Percentiles rank a stretch among this genome's conserved stretches.
phyloP scores from a whole-genome alignment of 2,329 filamentous ascomycete species.

The Cercospora zeae-maydis region DNA sequence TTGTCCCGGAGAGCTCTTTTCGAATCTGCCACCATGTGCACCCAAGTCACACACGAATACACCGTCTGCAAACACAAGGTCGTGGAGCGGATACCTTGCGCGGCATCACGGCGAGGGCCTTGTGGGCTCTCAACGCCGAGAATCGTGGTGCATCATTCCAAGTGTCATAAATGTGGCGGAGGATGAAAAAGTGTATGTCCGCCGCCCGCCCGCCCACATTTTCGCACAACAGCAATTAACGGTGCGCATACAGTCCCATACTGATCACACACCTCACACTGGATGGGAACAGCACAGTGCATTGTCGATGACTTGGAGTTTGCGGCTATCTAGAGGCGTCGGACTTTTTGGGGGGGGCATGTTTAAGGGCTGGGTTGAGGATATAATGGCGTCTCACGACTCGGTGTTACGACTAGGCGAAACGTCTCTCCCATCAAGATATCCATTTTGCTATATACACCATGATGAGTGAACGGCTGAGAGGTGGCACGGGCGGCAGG shows the following conservation, averaged over 20 bases:
- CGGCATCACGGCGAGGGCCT: constrained; percentile 43
- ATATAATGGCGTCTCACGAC: constrained; percentile 21
- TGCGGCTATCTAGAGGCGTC: neutral
- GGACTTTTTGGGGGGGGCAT: neutral
- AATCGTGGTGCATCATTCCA: constrained; percentile 47
- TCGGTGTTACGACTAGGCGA: neutral
- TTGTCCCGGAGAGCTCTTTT: neutral
- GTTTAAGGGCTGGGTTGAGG: neutral
- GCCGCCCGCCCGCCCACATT: neutral
- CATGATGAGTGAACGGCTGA: constrained; percentile 17
- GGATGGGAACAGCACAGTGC: constrained; percentile 14
- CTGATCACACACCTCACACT: neutral
- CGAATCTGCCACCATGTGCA: constrained; percentile 42
- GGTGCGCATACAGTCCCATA: neutral
- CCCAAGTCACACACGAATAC: constrained; percentile 47
- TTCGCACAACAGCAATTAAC: neutral
- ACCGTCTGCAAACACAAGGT: constrained; percentile 44
- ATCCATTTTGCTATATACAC: constrained; percentile 13
- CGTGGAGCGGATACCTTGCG: constrained; percentile 45
- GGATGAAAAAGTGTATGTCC: constrained; percentile 29
- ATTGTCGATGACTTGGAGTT: constrained; percentile 15
- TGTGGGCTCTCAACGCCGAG: constrained; percentile 44
- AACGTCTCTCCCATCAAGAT: neutral
- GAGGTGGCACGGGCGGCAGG: neutral
- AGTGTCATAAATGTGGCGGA: constrained; percentile 46